Conservation (phyloP, 805 yeast genomes). For the Starmerella potacharoeniae region DNA sequence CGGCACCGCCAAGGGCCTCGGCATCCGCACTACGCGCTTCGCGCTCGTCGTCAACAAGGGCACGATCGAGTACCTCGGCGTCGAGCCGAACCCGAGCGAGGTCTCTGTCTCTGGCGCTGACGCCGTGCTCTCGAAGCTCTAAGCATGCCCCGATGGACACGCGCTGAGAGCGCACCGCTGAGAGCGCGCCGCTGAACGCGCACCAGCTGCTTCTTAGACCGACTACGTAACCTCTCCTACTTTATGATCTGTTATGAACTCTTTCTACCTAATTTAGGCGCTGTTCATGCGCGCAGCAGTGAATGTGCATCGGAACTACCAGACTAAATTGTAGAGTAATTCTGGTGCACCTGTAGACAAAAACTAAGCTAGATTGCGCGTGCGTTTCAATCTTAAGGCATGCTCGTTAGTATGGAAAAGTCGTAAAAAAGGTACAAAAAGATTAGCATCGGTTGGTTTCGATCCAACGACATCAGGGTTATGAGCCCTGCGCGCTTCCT, state of each 20-base stretch:
- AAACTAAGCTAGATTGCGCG: background rate
- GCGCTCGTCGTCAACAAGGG: slow-evolving; percentile 58
- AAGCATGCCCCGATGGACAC: background rate
- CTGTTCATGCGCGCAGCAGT: no score
- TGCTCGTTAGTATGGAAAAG: no score
- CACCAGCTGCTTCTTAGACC: no score
- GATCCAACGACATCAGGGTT: slow-evolving; percentile 91
- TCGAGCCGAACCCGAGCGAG: slow-evolving; percentile 35
- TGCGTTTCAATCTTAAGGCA: background rate
- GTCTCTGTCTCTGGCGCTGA: slow-evolving; percentile 39
- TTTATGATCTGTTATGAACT: background rate
- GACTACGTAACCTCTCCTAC: background rate
- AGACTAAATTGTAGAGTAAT: no score
- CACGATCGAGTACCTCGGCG: slow-evolving; percentile 40
- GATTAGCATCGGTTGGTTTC: slow-evolving; percentile 76
- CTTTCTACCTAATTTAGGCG: no score
- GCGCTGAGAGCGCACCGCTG: no score
- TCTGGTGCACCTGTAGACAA: no score
- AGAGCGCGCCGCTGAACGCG: no score
- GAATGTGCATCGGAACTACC: no score
- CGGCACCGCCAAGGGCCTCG: slow-evolving; percentile 42
- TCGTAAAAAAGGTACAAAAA: slow-evolving; percentile 28
- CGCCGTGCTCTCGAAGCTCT: slow-evolving; percentile 33
- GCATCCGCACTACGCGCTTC: slow-evolving; percentile 56
- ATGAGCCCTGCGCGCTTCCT: slow-evolving; percentile 95